A percentile compares a stretch with the other conserved stretches of the same genome.
phyloP scores from a whole-genome alignment of 495 filamentous ascomycete species.

The Choiromyces venosus region DNA sequence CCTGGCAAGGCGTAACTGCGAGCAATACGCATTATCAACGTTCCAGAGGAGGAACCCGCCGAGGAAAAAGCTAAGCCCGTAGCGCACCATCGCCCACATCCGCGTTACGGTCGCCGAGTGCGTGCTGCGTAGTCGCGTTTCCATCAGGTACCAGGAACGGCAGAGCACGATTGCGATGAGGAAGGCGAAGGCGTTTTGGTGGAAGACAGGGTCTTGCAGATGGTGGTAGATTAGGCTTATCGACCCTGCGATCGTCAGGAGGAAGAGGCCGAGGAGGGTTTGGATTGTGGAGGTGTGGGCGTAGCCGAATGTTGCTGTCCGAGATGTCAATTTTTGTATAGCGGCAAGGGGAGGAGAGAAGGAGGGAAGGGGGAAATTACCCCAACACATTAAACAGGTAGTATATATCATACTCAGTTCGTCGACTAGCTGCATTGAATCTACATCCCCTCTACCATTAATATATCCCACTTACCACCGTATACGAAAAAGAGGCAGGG shows the following conservation, averaged over 20 bases:
- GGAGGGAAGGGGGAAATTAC: conserved; percentile 34
- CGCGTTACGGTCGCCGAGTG: conserved; percentile 57
- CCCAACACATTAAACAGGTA: conserved; percentile 80
- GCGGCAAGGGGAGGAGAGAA: neutral
- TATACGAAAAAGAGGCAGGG: neutral
- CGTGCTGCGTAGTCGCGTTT: conserved; percentile 62
- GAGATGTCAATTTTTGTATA: conserved; percentile 2
- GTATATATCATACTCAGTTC: conserved; percentile 98
- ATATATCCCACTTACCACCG: neutral
- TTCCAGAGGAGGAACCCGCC: conserved; percentile 83
- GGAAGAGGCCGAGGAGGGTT: conserved; percentile 52
- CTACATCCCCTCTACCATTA: conserved; percentile 45
- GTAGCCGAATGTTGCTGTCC: conserved; percentile 68
- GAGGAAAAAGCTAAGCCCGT: conserved; percentile 68
- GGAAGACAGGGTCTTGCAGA: conserved; percentile 85
- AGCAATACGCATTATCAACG: conserved; percentile 77
- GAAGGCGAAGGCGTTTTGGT: conserved; percentile 80
- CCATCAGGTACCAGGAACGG: conserved; percentile 87
- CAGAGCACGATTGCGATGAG: conserved; percentile 73
- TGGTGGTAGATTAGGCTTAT: conserved; percentile 65
- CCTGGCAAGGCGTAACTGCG: conserved; percentile 62
- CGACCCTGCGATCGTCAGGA: conserved; percentile 17
- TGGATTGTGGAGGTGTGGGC: conserved; percentile 54
- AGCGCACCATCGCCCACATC: conserved; percentile 71
- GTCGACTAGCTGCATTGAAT: conserved; percentile 96